A percentile compares a stretch with the other conserved stretches of the same genome.
Evolutionary conservation across 306 rosid species (phyloP).

Genomic region (Acacia crassicarpa): DNA sequence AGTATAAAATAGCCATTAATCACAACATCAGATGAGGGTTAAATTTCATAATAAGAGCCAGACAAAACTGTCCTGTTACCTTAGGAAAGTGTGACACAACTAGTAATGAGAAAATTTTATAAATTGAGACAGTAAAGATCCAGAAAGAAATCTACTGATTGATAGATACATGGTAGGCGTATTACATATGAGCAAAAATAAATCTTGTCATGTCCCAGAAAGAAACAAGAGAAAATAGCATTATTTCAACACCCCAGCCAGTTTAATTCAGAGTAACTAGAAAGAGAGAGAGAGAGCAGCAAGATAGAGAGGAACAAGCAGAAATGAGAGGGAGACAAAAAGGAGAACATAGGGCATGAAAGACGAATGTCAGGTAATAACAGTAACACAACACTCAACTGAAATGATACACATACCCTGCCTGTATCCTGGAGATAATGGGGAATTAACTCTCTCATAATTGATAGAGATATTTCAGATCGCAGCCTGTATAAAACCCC

Average conservation of each 20-base stretch:
- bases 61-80: not conserved
- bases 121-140: not conserved
- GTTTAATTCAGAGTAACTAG: slow-evolving; percentile 1
- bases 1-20: slow-evolving; percentile 15
- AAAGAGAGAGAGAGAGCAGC: slow-evolving; percentile 8
- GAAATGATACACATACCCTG: slow-evolving; percentile 62
- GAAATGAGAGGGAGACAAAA: not conserved
- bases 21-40: not conserved
- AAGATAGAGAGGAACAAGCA: not conserved
- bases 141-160: not conserved
- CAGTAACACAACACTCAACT: slow-evolving; percentile 27
- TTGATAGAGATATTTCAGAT: slow-evolving; percentile 86
- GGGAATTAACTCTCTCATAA: slow-evolving; percentile 92
- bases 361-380: slow-evolving; percentile 2
- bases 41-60: slow-evolving; percentile 22
- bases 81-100: slow-evolving; percentile 11
- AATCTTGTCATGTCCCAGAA: not conserved
- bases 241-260: not conserved
- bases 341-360: not conserved
- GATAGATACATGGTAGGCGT: not conserved
- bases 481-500: slow-evolving; percentile 70
- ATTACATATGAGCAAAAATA: not conserved
- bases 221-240: not conserved
- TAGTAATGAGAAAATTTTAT: not conserved
- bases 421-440: slow-evolving; percentile 94